Percentiles rank a stretch among this genome's conserved stretches.
These are phyloP conservation scores for Begonia loranthoides DNA, from an alignment of 306 rosid species.

Conservation along the genomic window DNA sequence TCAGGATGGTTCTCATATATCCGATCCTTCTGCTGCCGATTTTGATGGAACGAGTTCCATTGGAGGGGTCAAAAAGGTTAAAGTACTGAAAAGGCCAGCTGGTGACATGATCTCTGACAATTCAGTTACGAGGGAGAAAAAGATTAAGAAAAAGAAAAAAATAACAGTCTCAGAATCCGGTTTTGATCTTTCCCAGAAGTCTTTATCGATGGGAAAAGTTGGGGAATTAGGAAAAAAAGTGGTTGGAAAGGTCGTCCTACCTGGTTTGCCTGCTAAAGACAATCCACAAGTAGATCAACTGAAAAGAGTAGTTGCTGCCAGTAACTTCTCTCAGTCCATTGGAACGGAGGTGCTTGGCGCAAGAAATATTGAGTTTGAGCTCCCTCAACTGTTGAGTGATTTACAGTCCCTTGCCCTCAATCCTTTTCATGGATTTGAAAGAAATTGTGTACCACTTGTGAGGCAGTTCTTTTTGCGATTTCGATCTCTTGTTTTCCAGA, in stretches of 20 bases:
- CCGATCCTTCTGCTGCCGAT: constrained; percentile 13
- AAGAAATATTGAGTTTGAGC: constrained; percentile 26
- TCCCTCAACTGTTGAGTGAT: constrained; percentile 56
- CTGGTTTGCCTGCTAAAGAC: constrained; percentile 34
- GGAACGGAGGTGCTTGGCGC: no score
- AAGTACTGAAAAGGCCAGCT: constrained; percentile 38
- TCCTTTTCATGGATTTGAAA: constrained; percentile 63
- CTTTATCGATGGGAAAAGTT: constrained; percentile 23
- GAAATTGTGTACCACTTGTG: constrained; percentile 34
- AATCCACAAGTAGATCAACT: constrained; percentile 23
- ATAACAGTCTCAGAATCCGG: constrained; percentile 19
- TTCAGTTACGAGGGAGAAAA: constrained; percentile 35
- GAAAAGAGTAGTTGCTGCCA: constrained; percentile 19
- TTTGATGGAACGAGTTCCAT: constrained; percentile 16
- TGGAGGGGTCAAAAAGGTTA: constrained; percentile 42
- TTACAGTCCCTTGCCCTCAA: constrained; percentile 77
- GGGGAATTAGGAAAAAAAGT: constrained; percentile 16
- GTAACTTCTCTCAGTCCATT: constrained; percentile 7
- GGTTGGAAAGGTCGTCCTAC: constrained; percentile 20
- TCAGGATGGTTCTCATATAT: constrained; percentile 10
- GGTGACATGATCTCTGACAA: constrained; percentile 28
- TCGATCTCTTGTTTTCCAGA: constrained; percentile 74
- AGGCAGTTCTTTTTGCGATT: constrained; percentile 58
- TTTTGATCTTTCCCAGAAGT: constrained; percentile 28
- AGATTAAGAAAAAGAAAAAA: constrained; percentile 59